Base-by-base conservation (phyloP, 192 early-diverging fungal species). In the Coemansia sp. region DNA sequence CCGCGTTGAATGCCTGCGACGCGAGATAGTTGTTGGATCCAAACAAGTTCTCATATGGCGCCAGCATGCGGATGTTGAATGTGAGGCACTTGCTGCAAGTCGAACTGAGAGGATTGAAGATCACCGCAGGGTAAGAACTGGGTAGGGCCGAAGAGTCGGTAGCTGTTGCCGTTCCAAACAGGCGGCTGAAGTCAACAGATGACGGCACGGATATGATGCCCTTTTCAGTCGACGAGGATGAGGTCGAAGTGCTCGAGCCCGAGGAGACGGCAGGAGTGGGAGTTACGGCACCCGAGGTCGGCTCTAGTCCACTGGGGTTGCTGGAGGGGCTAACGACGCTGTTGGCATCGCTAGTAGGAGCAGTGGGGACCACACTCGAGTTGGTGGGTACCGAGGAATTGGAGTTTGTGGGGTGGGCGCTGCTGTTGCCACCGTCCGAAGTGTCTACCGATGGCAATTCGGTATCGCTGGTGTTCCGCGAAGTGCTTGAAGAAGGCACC, bases 1-100 rank as follows among this genome's bases (percentile, higher is more conserved):
- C 19, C 19, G 69, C 44, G 59, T 77, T 77, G 63, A 82, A 82
- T 6, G 72, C 72, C 63, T 82, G 80, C 37, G 75, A 74, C 3
- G 80, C 80, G 39, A 82, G 43, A 49, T 77, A 77, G 72, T 82
- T 82, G 69, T 71, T 70, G 7, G 75, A 68, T 13, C 80, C 80
- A 67, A 82, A 74, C 71, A 82, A 63, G 46, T 82, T 82, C 58
- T 61, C 75, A 46, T 82, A 82, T n/a, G 75, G 72, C 16, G 72
- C 80, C 35, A 74, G 58, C 30, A 82, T 82, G 40, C 80, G 67
- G 44, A 82, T 67, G 60, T 65, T 68, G 61, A 82, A 76, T 8
- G 43, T 70, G 28, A 82, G 72, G 44, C 80, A 82, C 75, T 82
- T 72, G 42, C 67, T 74, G 72, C 80, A 82, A 21, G 68, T 68